Evolutionary conservation across 371 early-diverging fungal genomes (phyloP).

Genomic region (Fennellomyces sp.): DNA sequence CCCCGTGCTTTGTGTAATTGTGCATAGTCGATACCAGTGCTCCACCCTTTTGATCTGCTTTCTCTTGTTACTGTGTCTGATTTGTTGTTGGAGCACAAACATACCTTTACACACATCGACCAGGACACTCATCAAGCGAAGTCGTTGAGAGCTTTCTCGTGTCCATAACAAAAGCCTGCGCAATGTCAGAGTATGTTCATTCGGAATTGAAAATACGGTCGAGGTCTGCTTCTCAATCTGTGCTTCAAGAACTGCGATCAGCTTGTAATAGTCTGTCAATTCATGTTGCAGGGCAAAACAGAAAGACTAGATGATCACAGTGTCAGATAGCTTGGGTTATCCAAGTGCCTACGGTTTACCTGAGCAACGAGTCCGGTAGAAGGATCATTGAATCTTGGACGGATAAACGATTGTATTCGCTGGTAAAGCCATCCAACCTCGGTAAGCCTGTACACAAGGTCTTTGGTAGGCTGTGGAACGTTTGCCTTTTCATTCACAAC

Average conservation of each 20-base stretch:
- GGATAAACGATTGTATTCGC: conserved; percentile 53
- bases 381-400: conserved; percentile 39
- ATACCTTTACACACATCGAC: conserved; percentile 64
- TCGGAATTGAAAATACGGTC: conserved; percentile 21
- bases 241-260: conserved; percentile 86
- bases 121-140: conserved; percentile 72
- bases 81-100: neutral
- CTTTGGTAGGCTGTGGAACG: conserved; percentile 60
- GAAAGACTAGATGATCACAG: conserved; percentile 63
- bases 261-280: conserved; percentile 77
- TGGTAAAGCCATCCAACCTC: conserved; percentile 79
- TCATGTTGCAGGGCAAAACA: conserved; percentile 80
- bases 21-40: conserved; percentile 80
- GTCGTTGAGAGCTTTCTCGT: conserved; percentile 71
- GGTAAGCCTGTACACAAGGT: conserved; percentile 58
- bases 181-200: conserved; percentile 68
- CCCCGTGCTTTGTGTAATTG: conserved; percentile 86
- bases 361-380: conserved; percentile 67
- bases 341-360: too few relatives aligned
- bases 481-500: conserved; percentile 26
- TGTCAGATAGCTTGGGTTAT: too few relatives aligned
- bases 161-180: conserved; percentile 91
- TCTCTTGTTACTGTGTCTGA: too few relatives aligned
- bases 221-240: conserved; percentile 61
- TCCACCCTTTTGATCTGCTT: conserved; percentile 74